Conservation (phyloP, 2,329 filamentous ascomycete genomes). For the Zarea fungicola region DNA sequence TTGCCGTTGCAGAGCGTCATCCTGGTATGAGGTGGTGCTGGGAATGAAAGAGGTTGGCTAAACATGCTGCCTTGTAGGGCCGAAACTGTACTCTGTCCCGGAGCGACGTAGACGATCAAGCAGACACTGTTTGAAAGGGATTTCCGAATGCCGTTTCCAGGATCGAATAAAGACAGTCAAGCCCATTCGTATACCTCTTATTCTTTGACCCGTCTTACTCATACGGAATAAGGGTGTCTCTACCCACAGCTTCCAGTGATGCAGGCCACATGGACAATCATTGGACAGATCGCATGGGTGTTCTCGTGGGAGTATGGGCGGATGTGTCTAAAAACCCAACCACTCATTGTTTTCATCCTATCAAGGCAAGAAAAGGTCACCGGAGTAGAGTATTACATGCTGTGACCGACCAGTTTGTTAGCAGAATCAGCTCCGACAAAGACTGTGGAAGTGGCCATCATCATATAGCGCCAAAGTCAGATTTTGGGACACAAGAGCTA, state of each 20-base stretch:
- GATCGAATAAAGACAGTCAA: background rate
- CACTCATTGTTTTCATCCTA: too few relatives aligned
- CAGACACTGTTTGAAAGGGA: background rate
- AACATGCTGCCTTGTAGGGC: slow-evolving; percentile 1
- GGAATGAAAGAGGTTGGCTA: background rate
- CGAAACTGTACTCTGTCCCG: background rate
- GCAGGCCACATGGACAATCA: background rate
- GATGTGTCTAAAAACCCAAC: too few relatives aligned
- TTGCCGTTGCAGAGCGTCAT: background rate
- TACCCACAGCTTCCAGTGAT: background rate
- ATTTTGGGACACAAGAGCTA: background rate
- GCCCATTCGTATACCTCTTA: background rate
- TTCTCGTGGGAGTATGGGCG: too few relatives aligned
- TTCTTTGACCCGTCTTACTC: slow-evolving; percentile 2
- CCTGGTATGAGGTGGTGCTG: too few relatives aligned
- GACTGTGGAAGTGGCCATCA: too few relatives aligned
- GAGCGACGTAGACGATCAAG: background rate
- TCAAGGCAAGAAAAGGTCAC: too few relatives aligned
- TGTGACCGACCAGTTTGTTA: background rate
- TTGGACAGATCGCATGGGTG: too few relatives aligned
- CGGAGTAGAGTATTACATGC: too few relatives aligned
- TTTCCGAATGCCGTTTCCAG: background rate
- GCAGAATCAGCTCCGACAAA: background rate
- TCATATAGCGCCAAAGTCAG: too few relatives aligned
- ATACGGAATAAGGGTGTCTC: background rate